These are phyloP conservation scores for Aspergillus unguis DNA, from an alignment of 2,329 filamentous ascomycete species.

Conservation along the genomic window DNA sequence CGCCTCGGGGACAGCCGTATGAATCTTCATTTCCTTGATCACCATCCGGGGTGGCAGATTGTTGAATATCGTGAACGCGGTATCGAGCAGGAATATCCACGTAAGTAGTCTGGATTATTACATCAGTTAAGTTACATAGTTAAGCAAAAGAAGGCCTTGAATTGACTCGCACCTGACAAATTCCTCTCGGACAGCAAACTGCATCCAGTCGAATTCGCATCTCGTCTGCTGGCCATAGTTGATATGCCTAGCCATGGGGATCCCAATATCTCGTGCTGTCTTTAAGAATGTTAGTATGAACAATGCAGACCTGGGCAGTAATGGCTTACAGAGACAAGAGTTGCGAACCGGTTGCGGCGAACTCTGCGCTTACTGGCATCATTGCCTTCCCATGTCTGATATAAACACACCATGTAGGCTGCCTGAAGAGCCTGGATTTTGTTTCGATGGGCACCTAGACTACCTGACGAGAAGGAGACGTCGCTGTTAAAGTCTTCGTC, in stretches of 20 bases:
- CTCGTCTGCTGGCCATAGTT: constrained; percentile 22
- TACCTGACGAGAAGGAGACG: neutral
- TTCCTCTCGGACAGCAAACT: constrained; percentile 35
- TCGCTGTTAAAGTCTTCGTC: constrained; percentile 37
- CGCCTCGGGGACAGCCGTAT: constrained; percentile 33
- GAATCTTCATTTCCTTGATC: constrained; percentile 40
- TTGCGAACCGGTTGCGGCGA: constrained; percentile 35
- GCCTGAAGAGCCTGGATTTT: constrained; percentile 39
- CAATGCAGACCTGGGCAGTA: neutral
- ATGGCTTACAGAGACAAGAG: constrained; percentile 35
- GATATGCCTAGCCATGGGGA: constrained; percentile 25
- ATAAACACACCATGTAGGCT: constrained; percentile 38
- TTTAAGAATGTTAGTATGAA: neutral
- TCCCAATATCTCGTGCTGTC: constrained; percentile 32
- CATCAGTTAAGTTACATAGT: neutral
- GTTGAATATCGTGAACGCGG: constrained; percentile 43
- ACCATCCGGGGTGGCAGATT: constrained; percentile 42
- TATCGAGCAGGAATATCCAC: constrained; percentile 40
- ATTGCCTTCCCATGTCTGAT: constrained; percentile 41
- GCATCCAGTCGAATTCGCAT: constrained; percentile 33
- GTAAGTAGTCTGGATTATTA: constrained; percentile 22
- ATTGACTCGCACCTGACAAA: constrained; percentile 28
- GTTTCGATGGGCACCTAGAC: constrained; percentile 8
- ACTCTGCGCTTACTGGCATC: constrained; percentile 35
- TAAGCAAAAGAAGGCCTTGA: neutral